A percentile compares a stretch with the other conserved stretches of the same genome.
Evolutionary conservation across 352 stramenopile species (phyloP).

Genomic region (Pythium grandisporangium): DNA sequence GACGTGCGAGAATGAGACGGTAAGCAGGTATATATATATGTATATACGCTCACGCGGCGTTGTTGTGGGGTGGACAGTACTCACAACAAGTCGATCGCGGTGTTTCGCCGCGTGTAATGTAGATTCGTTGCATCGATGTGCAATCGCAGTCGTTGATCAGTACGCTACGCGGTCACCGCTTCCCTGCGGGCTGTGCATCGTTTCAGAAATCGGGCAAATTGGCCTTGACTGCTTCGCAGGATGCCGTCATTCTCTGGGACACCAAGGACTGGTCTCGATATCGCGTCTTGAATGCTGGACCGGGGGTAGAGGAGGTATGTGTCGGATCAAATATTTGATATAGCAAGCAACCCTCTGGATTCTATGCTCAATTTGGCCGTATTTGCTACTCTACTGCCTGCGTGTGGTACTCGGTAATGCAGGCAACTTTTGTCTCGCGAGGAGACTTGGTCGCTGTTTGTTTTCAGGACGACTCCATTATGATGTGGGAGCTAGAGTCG

Average conservation of each 20-base stretch:
- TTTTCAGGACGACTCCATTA: constrained; percentile 77
- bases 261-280: constrained; percentile 78
- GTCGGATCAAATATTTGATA: too few species aligned
- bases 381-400: too few species aligned
- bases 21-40: too few species aligned
- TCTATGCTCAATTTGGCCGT: too few species aligned
- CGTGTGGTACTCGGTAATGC: not conserved
- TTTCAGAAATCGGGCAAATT: constrained; percentile 71
- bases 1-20: constrained; percentile 76
- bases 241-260: constrained; percentile 81
- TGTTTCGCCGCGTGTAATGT: too few species aligned
- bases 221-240: constrained; percentile 63
- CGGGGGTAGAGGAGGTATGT: constrained; percentile 38
- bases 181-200: constrained; percentile 36
- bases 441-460: constrained; percentile 69
- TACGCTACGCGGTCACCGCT: constrained; percentile 59
- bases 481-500: constrained; percentile 81
- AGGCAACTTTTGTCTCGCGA: constrained; percentile 46
- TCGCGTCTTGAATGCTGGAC: constrained; percentile 67
- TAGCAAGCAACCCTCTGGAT: too few species aligned
- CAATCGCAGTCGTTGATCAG: constrained; percentile 64
- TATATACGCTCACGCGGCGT: too few species aligned
- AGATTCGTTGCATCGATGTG: constrained; percentile 70
- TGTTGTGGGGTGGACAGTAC: too few species aligned
- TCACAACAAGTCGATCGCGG: too few species aligned